Percentiles rank a stretch among this genome's conserved stretches.
Conservation (phyloP, 805 yeast genomes). For the Schwanniomyces polymorphus region DNA sequence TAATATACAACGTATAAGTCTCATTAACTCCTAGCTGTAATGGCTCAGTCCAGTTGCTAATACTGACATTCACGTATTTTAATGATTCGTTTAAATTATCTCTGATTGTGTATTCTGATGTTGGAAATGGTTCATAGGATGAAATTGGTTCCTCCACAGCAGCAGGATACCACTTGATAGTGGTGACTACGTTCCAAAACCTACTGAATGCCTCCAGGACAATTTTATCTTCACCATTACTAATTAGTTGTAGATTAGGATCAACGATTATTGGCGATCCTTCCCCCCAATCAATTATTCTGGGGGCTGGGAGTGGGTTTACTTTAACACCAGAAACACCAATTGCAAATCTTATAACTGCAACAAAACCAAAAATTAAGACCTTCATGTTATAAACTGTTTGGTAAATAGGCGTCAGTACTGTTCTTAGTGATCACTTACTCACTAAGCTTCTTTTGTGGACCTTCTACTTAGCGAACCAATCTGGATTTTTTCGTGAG, state of each 20-base stretch:
- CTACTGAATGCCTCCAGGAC: conserved; percentile 24
- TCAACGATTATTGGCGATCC: conserved; percentile 7
- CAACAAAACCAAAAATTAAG: neutral
- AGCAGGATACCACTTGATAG: conserved; percentile 33
- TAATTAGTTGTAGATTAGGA: conserved; percentile 3
- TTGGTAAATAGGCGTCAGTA: too few relatives aligned
- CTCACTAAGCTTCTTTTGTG: too few relatives aligned
- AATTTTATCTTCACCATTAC: conserved; percentile 8
- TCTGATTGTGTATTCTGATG: neutral
- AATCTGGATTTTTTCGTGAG: too few relatives aligned
- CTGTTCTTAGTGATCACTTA: too few relatives aligned
- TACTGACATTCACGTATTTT: neutral
- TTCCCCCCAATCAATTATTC: conserved; percentile 19
- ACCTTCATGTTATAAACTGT: neutral
- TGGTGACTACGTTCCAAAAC: conserved; percentile 4
- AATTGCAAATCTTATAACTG: neutral
- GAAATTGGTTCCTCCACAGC: conserved; percentile 25
- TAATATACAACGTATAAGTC: conserved; percentile 24
- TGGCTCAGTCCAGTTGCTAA: conserved; percentile 7
- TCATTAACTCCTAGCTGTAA: conserved; percentile 39
- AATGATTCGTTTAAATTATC: neutral
- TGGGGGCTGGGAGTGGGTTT: conserved; percentile 24
- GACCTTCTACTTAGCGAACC: too few relatives aligned
- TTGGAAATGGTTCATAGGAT: conserved; percentile 16
- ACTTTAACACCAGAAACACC: conserved; percentile 11